Conservation (phyloP, 257 asterid species). For the Plantago ovata region DNA sequence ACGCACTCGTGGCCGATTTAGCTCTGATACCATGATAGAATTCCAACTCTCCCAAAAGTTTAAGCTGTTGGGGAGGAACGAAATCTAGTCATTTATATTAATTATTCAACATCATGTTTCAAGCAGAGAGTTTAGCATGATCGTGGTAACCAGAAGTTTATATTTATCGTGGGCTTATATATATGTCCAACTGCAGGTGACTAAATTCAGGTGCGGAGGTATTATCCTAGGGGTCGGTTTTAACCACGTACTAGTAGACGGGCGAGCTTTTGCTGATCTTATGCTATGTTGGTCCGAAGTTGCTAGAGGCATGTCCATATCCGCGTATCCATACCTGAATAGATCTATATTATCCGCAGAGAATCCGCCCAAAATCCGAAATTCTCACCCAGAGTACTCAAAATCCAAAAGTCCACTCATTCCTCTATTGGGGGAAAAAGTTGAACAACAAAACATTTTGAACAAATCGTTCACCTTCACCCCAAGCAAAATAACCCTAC, state of each 20-base stretch:
- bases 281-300: slow-evolving; percentile 8
- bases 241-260: slow-evolving; percentile 12
- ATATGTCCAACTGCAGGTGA: slow-evolving; percentile 4
- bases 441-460: background rate
- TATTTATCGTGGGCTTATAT: too few species aligned
- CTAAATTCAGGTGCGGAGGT: slow-evolving; percentile 14
- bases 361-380: slow-evolving; percentile 3
- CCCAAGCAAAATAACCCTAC: background rate
- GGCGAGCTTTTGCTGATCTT: slow-evolving; percentile 9
- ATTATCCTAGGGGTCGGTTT: slow-evolving; percentile 14
- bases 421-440: background rate
- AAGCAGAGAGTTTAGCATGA: too few species aligned
- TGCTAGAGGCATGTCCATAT: background rate
- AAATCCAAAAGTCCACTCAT: slow-evolving; percentile 6
- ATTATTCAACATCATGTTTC: too few species aligned
- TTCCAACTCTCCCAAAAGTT: too few species aligned
- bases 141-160: too few species aligned
- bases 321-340: background rate
- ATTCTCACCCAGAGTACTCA: slow-evolving; percentile 10
- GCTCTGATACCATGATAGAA: too few species aligned
- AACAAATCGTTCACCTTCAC: slow-evolving; percentile 13
- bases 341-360: slow-evolving; percentile 8
- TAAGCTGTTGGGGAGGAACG: too few species aligned
- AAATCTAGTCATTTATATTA: too few species aligned
- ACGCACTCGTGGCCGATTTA: too few species aligned